Conservation (phyloP, 169 alveolate species). For the Cryptosporidium meleagridis region DNA sequence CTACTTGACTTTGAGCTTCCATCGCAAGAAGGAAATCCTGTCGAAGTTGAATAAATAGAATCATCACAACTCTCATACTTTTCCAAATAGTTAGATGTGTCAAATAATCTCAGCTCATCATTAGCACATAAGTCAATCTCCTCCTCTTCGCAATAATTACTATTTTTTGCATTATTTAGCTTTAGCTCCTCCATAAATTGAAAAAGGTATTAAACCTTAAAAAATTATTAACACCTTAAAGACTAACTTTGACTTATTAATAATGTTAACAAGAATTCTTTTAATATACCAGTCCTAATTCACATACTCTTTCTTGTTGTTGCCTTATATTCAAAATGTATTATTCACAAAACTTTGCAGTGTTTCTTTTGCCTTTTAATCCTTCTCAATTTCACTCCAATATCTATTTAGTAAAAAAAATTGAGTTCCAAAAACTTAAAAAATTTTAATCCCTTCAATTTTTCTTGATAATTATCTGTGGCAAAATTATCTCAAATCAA, state of each 20-base stretch:
- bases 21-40: conserved; percentile 18
- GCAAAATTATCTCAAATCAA: not conserved
- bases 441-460: not conserved
- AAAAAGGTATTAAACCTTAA: not conserved
- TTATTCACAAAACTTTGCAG: not conserved
- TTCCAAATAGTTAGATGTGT: not conserved
- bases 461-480: not conserved
- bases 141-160: conserved; percentile 47
- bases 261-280: not conserved
- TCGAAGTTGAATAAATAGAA: not conserved
- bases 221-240: not conserved
- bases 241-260: not conserved
- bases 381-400: not conserved
- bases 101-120: conserved; percentile 27
- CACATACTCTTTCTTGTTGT: not conserved
- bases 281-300: not conserved
- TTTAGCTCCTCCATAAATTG: conserved; percentile 12
- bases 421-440: too few species aligned
- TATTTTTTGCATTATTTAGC: not conserved
- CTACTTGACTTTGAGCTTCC: conserved; percentile 24
- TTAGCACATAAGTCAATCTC: conserved; percentile 3
- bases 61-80: not conserved
- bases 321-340: not conserved
- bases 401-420: too few species aligned
- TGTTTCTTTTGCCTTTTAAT: not conserved